A percentile compares a stretch with the other conserved stretches of the same genome.
Evolutionary conservation across 305 asterid genomes (phyloP).

Genomic region (Withania somnifera): DNA sequence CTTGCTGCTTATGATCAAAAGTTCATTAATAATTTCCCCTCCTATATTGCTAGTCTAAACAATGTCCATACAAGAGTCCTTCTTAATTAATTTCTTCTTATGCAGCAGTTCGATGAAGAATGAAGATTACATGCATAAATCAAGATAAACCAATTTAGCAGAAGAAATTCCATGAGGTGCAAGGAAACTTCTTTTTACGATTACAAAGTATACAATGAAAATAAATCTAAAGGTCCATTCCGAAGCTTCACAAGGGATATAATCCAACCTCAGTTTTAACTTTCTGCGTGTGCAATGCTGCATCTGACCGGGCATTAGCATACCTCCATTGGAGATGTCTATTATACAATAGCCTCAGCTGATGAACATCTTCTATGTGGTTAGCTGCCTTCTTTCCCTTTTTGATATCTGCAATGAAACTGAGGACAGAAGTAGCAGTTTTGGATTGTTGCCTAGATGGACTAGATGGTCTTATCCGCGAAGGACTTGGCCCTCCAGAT

Average conservation of each 20-base stretch:
- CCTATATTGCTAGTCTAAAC: background rate
- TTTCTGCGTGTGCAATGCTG: conserved; percentile 38
- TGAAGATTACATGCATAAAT: background rate
- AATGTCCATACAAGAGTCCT: background rate
- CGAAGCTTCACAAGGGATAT: conserved; percentile 2
- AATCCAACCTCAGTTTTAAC: conserved; percentile 61
- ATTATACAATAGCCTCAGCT: conserved; percentile 60
- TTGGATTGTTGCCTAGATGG: conserved; percentile 63
- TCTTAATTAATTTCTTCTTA: background rate
- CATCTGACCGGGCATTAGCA: conserved; percentile 51
- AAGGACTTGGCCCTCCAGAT: conserved; percentile 65
- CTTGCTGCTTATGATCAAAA: background rate
- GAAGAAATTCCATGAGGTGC: background rate
- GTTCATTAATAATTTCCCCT: background rate
- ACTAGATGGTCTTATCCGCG: conserved; percentile 65
- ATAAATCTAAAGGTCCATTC: background rate
- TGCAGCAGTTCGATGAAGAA: background rate
- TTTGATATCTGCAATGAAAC: conserved; percentile 69
- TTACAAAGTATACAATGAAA: background rate
- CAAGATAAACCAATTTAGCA: background rate
- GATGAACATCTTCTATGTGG: conserved; percentile 81
- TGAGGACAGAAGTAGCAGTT: conserved; percentile 61
- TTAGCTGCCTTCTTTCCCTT: conserved; percentile 60
- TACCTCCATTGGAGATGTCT: conserved; percentile 83
- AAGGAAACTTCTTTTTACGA: background rate